phyloP scores from a whole-genome alignment of 2,329 filamentous ascomycete species.

The Phialophora tarda region DNA sequence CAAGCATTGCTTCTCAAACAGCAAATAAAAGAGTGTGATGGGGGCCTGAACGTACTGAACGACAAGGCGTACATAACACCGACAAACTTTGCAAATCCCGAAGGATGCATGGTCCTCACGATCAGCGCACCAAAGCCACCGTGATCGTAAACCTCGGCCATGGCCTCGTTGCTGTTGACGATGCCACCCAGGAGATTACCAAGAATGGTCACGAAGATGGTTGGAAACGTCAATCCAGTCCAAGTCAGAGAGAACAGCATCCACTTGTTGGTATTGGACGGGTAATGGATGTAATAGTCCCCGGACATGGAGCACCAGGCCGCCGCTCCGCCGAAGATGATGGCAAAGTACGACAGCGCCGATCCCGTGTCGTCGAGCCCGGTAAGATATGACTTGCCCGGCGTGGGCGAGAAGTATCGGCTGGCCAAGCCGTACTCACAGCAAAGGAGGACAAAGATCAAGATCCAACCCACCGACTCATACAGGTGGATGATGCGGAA shows the following conservation, averaged over 20 bases:
- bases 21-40: background rate
- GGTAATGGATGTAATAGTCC: slow-evolving; percentile 42
- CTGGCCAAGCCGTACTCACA: slow-evolving; percentile 16
- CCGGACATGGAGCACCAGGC: slow-evolving; percentile 40
- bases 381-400: background rate
- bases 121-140: slow-evolving; percentile 40
- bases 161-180: slow-evolving; percentile 36
- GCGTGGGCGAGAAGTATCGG: slow-evolving; percentile 5
- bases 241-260: slow-evolving; percentile 40
- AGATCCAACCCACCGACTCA: slow-evolving; percentile 41
- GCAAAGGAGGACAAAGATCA: slow-evolving; percentile 37
- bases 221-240: slow-evolving; percentile 39
- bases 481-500: slow-evolving; percentile 39
- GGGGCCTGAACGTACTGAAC: slow-evolving; percentile 8
- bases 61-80: slow-evolving; percentile 23
- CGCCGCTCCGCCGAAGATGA: slow-evolving; percentile 43
- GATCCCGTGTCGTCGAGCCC: slow-evolving; percentile 37
- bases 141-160: slow-evolving; percentile 34
- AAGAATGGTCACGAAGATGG: slow-evolving; percentile 38
- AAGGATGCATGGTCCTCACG: slow-evolving; percentile 37
- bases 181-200: slow-evolving; percentile 36
- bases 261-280: slow-evolving; percentile 35
- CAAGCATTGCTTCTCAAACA: background rate
- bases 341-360: slow-evolving; percentile 49
- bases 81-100: slow-evolving; percentile 41